Base-by-base conservation (phyloP, 345 rosid genomes). In the Lumnitzera racemosa region DNA sequence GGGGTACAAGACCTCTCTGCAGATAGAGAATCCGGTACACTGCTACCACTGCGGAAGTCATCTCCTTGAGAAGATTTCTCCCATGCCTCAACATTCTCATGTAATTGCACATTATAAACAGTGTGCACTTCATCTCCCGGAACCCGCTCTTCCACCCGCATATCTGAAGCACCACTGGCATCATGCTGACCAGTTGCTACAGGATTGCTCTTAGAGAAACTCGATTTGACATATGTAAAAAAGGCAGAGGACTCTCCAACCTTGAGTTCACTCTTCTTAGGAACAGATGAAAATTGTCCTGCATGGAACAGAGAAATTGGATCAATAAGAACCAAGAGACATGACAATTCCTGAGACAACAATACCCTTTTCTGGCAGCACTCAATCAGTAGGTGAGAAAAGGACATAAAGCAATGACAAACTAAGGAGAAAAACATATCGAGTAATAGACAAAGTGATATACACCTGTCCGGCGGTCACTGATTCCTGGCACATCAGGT, bases 231-330 rank as follows among this genome's bases (percentile, higher is more conserved):
- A 16, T 94, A 94, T 51, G 95, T 85, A 61, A 89, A 90, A 81
- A 94, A 94, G 60, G 99, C 99, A 12, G 99, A 94, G 2, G 99
- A 94, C 71, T 77, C 94, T 8, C 97, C 99, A 58, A 86, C 76
- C 78, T 76, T 79, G 58, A 83, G 76, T 67, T 85, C 78, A 68
- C 90, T 84, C 74, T 86, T 89, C 82, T 75, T 89, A 43, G 99
- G 99, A 24, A 73, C 86, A 62, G 80, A 74, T 58, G 79, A 74
- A 70, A 78, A 71, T 78, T 82, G 87, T 41, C 74, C 99, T 86
- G 89, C 16, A 60, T 46, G 58, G 53, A 25, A 60, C 46, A 52
- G 49, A 27, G 29, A 13, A 47, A 57, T 3, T 43, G 51, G 56
- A 24, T 57, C 55, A 51, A 55, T 51, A 12, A 57, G 60, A 58